Percentiles rank a stretch among this genome's conserved stretches.
Evolutionary conservation across 768 basidiomycete genomes (phyloP).

Genomic region (Lyophyllum shimeji): DNA sequence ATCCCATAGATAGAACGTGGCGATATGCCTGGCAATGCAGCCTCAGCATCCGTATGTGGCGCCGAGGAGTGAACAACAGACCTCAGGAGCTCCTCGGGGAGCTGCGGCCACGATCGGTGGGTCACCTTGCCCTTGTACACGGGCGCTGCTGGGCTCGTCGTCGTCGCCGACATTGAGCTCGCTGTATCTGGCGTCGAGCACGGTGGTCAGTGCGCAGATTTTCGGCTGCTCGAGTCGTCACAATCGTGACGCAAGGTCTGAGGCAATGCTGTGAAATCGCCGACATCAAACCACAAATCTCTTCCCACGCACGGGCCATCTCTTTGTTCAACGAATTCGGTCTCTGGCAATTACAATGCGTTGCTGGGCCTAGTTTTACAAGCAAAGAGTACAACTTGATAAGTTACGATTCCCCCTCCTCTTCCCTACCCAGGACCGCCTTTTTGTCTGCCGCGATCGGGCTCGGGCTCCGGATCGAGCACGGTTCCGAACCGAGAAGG

Average conservation of each 20-base stretch:
- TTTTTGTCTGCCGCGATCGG: not conserved
- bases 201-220: constrained; percentile 44
- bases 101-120: constrained; percentile 58
- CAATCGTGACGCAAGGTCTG: constrained; percentile 33
- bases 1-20: constrained; percentile 58
- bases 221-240: constrained; percentile 31
- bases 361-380: not conserved
- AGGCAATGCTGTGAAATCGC: constrained; percentile 29
- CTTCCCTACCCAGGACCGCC: not conserved
- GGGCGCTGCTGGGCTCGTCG: constrained; percentile 26
- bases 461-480: not conserved
- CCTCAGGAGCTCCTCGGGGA: constrained; percentile 63
- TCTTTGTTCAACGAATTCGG: constrained; percentile 6
- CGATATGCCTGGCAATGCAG: constrained; percentile 44
- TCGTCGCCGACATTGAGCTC: constrained; percentile 23
- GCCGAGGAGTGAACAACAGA: constrained; percentile 29
- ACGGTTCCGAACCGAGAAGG: not conserved
- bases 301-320: constrained; percentile 46
- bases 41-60: constrained; percentile 31
- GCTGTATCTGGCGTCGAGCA: constrained; percentile 26
- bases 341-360: not conserved
- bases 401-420: not conserved
- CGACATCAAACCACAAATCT: constrained; percentile 21
- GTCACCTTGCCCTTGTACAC: constrained; percentile 60
- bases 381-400: not conserved